Base-by-base conservation (phyloP, 2,329 filamentous ascomycete species). In the Paracoccidioides lutzii region DNA sequence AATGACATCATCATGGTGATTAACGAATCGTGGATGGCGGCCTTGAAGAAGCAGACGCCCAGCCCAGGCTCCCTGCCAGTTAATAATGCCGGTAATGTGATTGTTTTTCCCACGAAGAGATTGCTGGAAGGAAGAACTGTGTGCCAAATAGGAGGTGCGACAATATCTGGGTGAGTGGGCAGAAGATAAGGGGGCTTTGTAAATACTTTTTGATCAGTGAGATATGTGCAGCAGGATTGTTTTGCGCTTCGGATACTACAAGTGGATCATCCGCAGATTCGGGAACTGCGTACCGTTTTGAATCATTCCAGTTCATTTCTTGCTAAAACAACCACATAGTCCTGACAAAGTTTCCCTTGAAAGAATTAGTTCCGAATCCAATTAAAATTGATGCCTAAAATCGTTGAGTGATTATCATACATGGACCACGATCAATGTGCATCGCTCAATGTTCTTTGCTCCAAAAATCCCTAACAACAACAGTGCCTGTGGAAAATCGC, bases 11-110 rank as follows among this genome's bases (percentile, higher is more conserved):
- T 63, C 62, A 46, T 63, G 52, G 54, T 68, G 65, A 45, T 64
- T 58, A 6, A 68, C 55, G 9, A 67, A 53, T 22, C 57, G 45
- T 15, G 64, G 55, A 49, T 59, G 63, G 12, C 57, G 59, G 0
- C 60, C 62, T 58, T 62, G 61, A 32, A 64, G 61, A 40, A 65
- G 61, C 15, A 66, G 58, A 45, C 61, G 66, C 1, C 54, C 63
- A 28, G 62, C 62, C 60, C 67, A 73, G 10, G 55, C 61, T 32
- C 67, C 65, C 60, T 75, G 69, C 71, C 72, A 76, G 60, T 76
- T 70, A 55, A 76, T 73, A 7, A 75, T 52, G 53, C 67, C 64
- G 6, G 69, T 67, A 44, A 75, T 67, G 45, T 59, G 60, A 48
- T 61, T 60, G n/a, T n/a, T 37, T 65, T 59, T 14, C 69, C 40